Percentiles rank a stretch among this genome's conserved stretches.
phyloP scores from a whole-genome alignment of 2,329 filamentous ascomycete species.

The Xylariales sp. region DNA sequence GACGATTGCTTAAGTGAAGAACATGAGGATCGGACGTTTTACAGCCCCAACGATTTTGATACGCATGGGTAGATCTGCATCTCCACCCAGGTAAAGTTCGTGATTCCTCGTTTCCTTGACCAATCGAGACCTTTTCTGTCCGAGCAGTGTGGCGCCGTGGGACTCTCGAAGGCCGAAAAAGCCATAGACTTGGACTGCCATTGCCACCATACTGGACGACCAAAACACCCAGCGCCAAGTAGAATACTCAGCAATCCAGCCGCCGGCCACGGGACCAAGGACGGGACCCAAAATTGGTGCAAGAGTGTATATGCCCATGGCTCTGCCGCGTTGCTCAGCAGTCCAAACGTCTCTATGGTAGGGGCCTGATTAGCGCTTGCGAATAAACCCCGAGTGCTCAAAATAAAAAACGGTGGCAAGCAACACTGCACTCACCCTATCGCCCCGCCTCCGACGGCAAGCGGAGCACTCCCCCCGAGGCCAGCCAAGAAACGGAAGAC shows the following conservation, averaged over 20 bases:
- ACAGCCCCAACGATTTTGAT: constrained; percentile 32
- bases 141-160: constrained; percentile 35
- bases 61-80: constrained; percentile 26
- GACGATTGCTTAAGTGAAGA: constrained; percentile 39
- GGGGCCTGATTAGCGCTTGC: too few species aligned
- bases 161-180: constrained; percentile 38
- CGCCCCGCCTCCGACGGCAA: constrained; percentile 31
- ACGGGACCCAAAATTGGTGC: constrained; percentile 26
- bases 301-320: constrained; percentile 35
- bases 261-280: constrained; percentile 32
- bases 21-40: constrained; percentile 38
- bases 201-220: constrained; percentile 32
- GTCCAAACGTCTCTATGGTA: constrained; percentile 39
- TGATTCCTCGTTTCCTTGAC: constrained; percentile 23
- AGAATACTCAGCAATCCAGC: constrained; percentile 31
- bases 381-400: constrained; percentile 35
- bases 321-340: constrained; percentile 33
- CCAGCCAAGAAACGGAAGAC: constrained; percentile 46
- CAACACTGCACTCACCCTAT: too few species aligned
- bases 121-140: constrained; percentile 20
- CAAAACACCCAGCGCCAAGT: constrained; percentile 45
- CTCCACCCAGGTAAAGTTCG: constrained; percentile 13
- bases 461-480: constrained; percentile 38
- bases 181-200: constrained; percentile 25
- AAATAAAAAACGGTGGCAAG: constrained; percentile 7